Conservation (phyloP, 2,329 filamentous ascomycete genomes). For the Gnomoniopsis smithogilvyi region DNA sequence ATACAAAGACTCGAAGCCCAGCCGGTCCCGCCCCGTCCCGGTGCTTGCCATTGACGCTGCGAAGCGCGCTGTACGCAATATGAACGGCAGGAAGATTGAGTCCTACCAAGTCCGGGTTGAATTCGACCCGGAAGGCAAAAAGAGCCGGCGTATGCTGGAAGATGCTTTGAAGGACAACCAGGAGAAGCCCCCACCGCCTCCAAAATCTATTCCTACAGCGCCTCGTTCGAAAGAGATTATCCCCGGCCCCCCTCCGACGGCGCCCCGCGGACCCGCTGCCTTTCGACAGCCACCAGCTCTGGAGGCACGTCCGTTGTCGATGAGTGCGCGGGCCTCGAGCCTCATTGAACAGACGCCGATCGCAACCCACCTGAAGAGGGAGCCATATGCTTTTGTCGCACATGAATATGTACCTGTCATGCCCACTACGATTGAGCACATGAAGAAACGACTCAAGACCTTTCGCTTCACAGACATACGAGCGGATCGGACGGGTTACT, state of each 20-base stretch:
- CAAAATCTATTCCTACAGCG: slow-evolving; percentile 27
- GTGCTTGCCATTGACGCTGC: slow-evolving; percentile 77
- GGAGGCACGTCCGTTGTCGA: slow-evolving; percentile 20
- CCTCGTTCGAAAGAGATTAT: slow-evolving; percentile 41
- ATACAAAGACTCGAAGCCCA: slow-evolving; percentile 69
- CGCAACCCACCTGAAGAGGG: slow-evolving; percentile 65
- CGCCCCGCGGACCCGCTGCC: slow-evolving; percentile 78
- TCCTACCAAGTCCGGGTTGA: slow-evolving; percentile 75
- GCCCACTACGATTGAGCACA: slow-evolving; percentile 78
- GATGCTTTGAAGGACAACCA: slow-evolving; percentile 67
- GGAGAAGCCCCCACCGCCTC: slow-evolving; percentile 44
- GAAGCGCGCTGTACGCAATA: slow-evolving; percentile 72
- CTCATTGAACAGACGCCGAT: slow-evolving; percentile 33
- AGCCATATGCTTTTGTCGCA: slow-evolving; percentile 90
- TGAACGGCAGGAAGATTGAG: slow-evolving; percentile 78
- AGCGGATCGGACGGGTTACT: slow-evolving; percentile 84
- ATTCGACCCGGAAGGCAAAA: slow-evolving; percentile 82
- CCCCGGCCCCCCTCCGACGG: slow-evolving; percentile 72
- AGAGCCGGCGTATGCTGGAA: slow-evolving; percentile 76
- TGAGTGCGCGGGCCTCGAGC: slow-evolving; percentile 12
- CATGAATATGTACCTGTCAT: slow-evolving; percentile 84
- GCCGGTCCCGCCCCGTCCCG: slow-evolving; percentile 47
- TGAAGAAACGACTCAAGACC: slow-evolving; percentile 83
- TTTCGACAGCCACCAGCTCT: slow-evolving; percentile 35
- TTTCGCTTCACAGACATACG: slow-evolving; percentile 80